Percentiles rank a stretch among this genome's conserved stretches.
Evolutionary conservation across 2,329 filamentous ascomycete species (phyloP).

Genomic region (Zelopaecilomyces penicillatus): DNA sequence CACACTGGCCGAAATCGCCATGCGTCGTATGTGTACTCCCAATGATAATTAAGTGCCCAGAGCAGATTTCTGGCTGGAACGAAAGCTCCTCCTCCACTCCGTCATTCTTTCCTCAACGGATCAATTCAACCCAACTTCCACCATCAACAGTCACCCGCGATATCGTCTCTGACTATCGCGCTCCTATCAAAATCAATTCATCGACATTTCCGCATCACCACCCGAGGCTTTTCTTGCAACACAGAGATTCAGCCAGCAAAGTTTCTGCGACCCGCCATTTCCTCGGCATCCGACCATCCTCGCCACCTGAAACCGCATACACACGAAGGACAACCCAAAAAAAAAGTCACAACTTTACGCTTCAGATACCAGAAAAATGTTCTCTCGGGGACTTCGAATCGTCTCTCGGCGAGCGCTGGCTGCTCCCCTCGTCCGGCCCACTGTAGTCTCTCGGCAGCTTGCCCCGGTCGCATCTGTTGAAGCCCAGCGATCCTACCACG

Average conservation of each 20-base stretch:
- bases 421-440: conserved; percentile 28
- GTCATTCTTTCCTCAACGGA: background rate
- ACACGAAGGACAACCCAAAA: conserved; percentile 12
- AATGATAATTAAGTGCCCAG: background rate
- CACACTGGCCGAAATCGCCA: conserved; percentile 10
- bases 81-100: conserved; percentile 1
- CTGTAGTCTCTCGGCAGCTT: conserved; percentile 27
- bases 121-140: background rate
- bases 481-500: conserved; percentile 41
- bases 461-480: conserved; percentile 31
- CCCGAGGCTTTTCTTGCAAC: too few species aligned
- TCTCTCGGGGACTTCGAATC: conserved; percentile 37
- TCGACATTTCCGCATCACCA: too few species aligned
- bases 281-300: background rate
- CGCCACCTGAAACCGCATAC: background rate
- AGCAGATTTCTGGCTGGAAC: too few species aligned
- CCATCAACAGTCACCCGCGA: background rate
- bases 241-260: too few species aligned
- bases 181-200: background rate
- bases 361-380: conserved; percentile 23
- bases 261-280: background rate
- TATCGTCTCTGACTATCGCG: background rate
- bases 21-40: background rate
- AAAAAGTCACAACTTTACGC: background rate
- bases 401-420: conserved; percentile 36